A percentile compares a stretch with the other conserved stretches of the same genome.
Conservation (phyloP, 2,329 filamentous ascomycete species). For the Aspergillus hortae region DNA sequence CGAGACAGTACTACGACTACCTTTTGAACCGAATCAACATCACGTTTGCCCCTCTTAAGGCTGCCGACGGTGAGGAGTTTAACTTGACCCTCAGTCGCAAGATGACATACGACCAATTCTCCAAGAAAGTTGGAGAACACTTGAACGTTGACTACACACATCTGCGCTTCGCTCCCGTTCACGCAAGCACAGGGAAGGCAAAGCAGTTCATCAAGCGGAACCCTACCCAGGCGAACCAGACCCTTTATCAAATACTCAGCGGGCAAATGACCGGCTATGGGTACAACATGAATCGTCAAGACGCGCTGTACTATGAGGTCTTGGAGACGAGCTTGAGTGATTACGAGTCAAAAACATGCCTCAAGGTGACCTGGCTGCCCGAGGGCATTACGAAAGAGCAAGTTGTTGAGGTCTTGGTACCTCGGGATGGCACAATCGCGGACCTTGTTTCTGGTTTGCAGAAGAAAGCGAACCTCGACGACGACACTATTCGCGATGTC, state of each 20-base stretch:
- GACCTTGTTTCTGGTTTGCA: slow-evolving; percentile 74
- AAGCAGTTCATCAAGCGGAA: slow-evolving; percentile 74
- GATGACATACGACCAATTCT: slow-evolving; percentile 83
- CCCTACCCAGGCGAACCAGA: slow-evolving; percentile 65
- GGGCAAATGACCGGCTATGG: slow-evolving; percentile 69
- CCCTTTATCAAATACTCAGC: slow-evolving; percentile 73
- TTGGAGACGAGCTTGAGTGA: slow-evolving; percentile 92
- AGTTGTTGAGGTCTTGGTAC: slow-evolving; percentile 74
- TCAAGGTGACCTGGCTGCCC: slow-evolving; percentile 79
- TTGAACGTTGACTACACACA: slow-evolving; percentile 78
- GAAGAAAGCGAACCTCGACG: slow-evolving; percentile 75
- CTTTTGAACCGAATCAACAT: slow-evolving; percentile 78
- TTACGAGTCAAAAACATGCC: slow-evolving; percentile 82
- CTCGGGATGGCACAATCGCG: slow-evolving; percentile 75
- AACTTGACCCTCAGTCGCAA: slow-evolving; percentile 78
- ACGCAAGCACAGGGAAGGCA: slow-evolving; percentile 69
- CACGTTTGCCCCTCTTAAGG: slow-evolving; percentile 66
- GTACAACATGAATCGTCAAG: slow-evolving; percentile 64
- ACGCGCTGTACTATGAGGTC: slow-evolving; percentile 87
- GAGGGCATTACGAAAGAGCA: slow-evolving; percentile 95
- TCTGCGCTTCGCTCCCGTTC: slow-evolving; percentile 86
- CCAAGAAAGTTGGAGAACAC: slow-evolving; percentile 75
- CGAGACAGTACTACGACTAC: slow-evolving; percentile 88
- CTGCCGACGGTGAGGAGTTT: slow-evolving; percentile 61
- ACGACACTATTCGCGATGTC: slow-evolving; percentile 70